A percentile compares a stretch with the other conserved stretches of the same genome.
Conservation (phyloP, 106 monocot genomes). For the Acanthochlamys bracteata region DNA sequence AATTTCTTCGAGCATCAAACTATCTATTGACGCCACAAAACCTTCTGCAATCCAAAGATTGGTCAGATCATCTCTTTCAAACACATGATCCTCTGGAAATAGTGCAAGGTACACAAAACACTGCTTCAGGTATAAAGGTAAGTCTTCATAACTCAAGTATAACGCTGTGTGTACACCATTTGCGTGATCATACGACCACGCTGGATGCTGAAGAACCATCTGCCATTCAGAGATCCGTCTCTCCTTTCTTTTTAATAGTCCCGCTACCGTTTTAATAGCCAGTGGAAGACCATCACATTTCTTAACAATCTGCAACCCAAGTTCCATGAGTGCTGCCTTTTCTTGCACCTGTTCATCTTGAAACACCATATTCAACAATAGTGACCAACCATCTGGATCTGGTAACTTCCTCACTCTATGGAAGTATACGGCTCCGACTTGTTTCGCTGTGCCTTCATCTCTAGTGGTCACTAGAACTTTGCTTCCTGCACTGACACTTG, state of each 20-base stretch:
- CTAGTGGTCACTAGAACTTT: slow-evolving; percentile 36
- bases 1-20: slow-evolving; percentile 9
- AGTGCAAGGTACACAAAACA: slow-evolving; percentile 38
- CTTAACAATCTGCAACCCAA: slow-evolving; percentile 7
- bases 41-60: slow-evolving; percentile 42
- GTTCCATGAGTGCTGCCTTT: neutral
- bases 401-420: slow-evolving; percentile 18
- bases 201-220: slow-evolving; percentile 5
- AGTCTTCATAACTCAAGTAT: slow-evolving; percentile 28
- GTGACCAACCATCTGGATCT: slow-evolving; percentile 14
- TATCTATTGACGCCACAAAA: slow-evolving; percentile 12
- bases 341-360: neutral
- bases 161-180: slow-evolving; percentile 7
- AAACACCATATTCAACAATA: neutral
- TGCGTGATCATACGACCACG: slow-evolving; percentile 16
- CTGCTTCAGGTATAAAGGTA: slow-evolving; percentile 22
- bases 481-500: slow-evolving; percentile 6
- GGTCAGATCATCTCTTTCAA: neutral
- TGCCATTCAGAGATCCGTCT: slow-evolving; percentile 4
- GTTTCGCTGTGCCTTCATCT: slow-evolving; percentile 14
- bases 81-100: slow-evolving; percentile 10
- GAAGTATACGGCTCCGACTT: slow-evolving; percentile 17
- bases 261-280: slow-evolving; percentile 16
- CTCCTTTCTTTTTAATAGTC: slow-evolving; percentile 1
- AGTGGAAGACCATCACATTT: slow-evolving; percentile 14